These are phyloP conservation scores for Ascomycota sp. DNA, from an alignment of 2,329 filamentous ascomycete genomes.

Conservation along the genomic window DNA sequence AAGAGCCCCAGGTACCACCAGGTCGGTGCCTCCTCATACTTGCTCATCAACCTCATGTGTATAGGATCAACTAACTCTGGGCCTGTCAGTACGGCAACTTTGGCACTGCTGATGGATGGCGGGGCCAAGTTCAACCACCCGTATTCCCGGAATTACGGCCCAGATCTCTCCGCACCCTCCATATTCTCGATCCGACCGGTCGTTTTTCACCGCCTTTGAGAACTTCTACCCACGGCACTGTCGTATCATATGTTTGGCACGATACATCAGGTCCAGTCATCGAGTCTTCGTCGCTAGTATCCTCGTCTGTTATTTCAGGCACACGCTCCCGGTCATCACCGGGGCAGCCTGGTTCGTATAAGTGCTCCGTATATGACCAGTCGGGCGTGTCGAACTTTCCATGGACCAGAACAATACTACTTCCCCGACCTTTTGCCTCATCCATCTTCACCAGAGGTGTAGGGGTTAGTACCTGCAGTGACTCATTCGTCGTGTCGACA, in stretches of 20 bases:
- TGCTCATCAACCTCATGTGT: constrained; percentile 43
- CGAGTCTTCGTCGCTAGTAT: constrained; percentile 10
- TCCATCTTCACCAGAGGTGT: constrained; percentile 20
- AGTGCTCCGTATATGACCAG: constrained; percentile 49
- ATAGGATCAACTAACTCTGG: constrained; percentile 12
- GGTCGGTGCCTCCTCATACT: constrained; percentile 39
- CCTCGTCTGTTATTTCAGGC: constrained; percentile 14
- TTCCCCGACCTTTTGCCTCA: constrained; percentile 18
- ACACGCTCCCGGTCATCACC: constrained; percentile 10
- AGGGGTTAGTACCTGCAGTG: constrained; percentile 47
- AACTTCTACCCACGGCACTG: constrained; percentile 38
- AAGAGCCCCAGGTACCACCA: constrained; percentile 46
- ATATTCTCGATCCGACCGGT: constrained; percentile 37
- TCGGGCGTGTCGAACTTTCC: constrained; percentile 48
- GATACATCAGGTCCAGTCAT: constrained; percentile 4
- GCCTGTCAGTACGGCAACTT: too few species aligned
- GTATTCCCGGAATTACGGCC: constrained; percentile 16
- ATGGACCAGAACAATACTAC: constrained; percentile 40
- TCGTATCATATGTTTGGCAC: constrained; percentile 7
- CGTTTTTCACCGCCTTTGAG: constrained; percentile 33
- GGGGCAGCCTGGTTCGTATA: constrained; percentile 19
- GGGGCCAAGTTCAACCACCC: too few species aligned
- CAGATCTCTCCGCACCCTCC: constrained; percentile 43
- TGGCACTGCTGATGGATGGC: too few species aligned
- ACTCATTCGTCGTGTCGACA: constrained; percentile 32